Percentiles rank a stretch among this genome's conserved stretches.
Evolutionary conservation across 2,329 filamentous ascomycete species (phyloP).

Genomic region (Cercospora sesami): DNA sequence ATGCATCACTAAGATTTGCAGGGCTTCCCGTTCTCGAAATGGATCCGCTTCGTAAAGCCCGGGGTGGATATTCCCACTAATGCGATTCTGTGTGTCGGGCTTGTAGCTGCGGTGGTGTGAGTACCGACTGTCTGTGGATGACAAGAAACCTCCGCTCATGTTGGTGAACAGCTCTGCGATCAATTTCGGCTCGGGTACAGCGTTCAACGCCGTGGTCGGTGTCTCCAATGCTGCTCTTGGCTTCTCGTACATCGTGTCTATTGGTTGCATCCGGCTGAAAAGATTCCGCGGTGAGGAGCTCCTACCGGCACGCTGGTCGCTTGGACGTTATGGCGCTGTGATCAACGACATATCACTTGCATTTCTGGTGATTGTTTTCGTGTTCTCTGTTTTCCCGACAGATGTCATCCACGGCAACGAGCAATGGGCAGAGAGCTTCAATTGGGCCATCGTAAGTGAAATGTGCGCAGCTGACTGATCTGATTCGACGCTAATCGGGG

Average conservation of each 20-base stretch:
- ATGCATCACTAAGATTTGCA: constrained; percentile 10
- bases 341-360: constrained; percentile 39
- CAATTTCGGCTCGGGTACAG: constrained; percentile 45
- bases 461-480: not conserved
- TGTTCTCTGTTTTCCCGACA: constrained; percentile 40
- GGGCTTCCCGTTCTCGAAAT: constrained; percentile 39
- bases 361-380: constrained; percentile 36
- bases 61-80: constrained; percentile 38
- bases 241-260: constrained; percentile 39
- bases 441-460: constrained; percentile 39
- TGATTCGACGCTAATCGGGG: not conserved
- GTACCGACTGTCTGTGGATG: not conserved
- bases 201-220: constrained; percentile 46
- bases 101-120: constrained; percentile 37
- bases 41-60: constrained; percentile 37
- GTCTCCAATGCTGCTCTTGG: constrained; percentile 41
- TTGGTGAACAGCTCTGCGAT: constrained; percentile 36
- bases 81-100: constrained; percentile 35
- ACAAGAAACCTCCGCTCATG: not conserved
- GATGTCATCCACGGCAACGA: constrained; percentile 27
- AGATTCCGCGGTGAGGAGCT: constrained; percentile 35
- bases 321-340: constrained; percentile 38
- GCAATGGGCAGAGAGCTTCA: constrained; percentile 33
- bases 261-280: constrained; percentile 38
- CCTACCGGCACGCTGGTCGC: constrained; percentile 35